Evolutionary conservation across 148 eudicot genomes (phyloP).

Genomic region (Spergularia marina): DNA sequence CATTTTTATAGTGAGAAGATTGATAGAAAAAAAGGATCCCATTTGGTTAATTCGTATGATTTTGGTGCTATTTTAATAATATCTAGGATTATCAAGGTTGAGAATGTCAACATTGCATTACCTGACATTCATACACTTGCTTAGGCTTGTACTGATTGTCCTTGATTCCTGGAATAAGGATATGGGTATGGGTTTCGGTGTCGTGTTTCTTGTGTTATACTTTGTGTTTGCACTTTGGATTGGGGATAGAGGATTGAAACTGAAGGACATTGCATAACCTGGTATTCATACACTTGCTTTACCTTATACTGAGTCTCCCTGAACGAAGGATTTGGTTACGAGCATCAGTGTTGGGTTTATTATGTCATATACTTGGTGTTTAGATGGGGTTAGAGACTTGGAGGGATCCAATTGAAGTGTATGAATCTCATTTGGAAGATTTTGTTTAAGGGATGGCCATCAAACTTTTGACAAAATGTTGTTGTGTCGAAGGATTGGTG

Average conservation of each 20-base stretch:
- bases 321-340: not conserved
- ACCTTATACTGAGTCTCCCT: not conserved
- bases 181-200: not conserved
- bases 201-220: too few relatives aligned
- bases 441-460: not conserved
- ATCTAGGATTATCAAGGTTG: not conserved
- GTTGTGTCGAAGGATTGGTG: not conserved
- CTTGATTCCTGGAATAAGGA: slow-evolving; percentile 1
- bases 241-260: not conserved
- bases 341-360: too few relatives aligned
- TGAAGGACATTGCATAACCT: slow-evolving; percentile 5
- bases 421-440: not conserved
- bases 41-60: slow-evolving; percentile 2
- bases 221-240: not conserved
- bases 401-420: not conserved
- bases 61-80: not conserved
- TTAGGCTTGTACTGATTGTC: not conserved
- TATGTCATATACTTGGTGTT: not conserved
- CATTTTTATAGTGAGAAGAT: not conserved
- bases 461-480: not conserved
- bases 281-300: not conserved
- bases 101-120: slow-evolving; percentile 9
- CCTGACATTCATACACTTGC: not conserved
- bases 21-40: not conserved
- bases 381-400: not conserved